Evolutionary conservation across 345 rosid species (phyloP), one percentile per base, ranked within the genome.

Genomic region (Zanthoxylum bungeanum): DNA sequence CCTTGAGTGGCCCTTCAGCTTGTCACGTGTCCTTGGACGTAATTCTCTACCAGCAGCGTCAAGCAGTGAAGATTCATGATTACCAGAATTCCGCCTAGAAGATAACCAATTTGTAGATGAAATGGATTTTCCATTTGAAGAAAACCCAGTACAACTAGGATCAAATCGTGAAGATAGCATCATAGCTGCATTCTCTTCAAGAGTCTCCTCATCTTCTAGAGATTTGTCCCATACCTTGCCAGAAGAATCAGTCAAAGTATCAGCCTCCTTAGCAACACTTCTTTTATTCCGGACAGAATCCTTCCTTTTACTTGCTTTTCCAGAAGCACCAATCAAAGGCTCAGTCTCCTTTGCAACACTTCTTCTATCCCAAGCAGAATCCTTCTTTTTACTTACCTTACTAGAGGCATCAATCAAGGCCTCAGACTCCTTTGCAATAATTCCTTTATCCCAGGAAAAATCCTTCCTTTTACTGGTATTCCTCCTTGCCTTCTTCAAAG

Each of bases 141-240:
- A 82, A 84, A 87, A 90, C 19, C 88, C 97, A 25, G 97, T 86
- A 78, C 88, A 92, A 77, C 85, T 89, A 17, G 98, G 89, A 80
- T 92, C 91, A 76, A 94, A 94, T 69, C 98, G 89, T 19, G 97
- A 92, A 30, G 97, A 94, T 28, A 94, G 79, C 98, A 94, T 92
- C 84, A 86, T 94, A 50, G 98, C 99, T 37, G 99, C 99, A 84
- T 94, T 94, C 73, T 88, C 93, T 82, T 90, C 99, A 55, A 94
- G 98, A 83, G 92, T 94, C 83, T 92, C 91, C 82, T 87, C 93
- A 63, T 94, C 97, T 44, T 86, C 93, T 5, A 59, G 82, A 74
- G 79, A 71, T 53, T 72, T 83, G 78, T 75, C 84, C 56, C 82
- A 68, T 58, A 42, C 69, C 75, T 74, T 80, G 36, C 52, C 70